Evolutionary conservation across 2,329 filamentous ascomycete species (phyloP).

Genomic region (Akanthomyces uredinophilus): DNA sequence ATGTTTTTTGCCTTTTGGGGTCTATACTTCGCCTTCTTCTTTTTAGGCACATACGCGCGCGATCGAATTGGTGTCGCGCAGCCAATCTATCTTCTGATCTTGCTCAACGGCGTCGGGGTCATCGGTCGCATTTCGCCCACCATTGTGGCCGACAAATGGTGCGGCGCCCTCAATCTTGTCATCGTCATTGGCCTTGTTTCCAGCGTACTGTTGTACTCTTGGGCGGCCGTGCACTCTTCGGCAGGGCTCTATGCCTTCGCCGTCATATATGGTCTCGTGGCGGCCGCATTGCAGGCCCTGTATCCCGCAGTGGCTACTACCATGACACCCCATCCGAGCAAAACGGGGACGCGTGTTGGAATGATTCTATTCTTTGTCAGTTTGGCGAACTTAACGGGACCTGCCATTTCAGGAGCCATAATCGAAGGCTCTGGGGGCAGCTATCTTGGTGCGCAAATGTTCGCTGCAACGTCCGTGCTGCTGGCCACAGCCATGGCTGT

Average conservation of each 20-base stretch:
- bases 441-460: slow-evolving; percentile 34
- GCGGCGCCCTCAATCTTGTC: slow-evolving; percentile 48
- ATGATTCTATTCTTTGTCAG: slow-evolving; percentile 32
- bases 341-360: slow-evolving; percentile 29
- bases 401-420: slow-evolving; percentile 23
- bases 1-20: slow-evolving; percentile 32
- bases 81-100: slow-evolving; percentile 23
- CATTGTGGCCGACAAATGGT: slow-evolving; percentile 41
- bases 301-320: slow-evolving; percentile 46
- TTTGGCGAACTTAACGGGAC: slow-evolving; percentile 25
- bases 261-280: slow-evolving; percentile 45
- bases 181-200: slow-evolving; percentile 31
- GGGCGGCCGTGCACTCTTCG: slow-evolving; percentile 22
- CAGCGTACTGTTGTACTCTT: slow-evolving; percentile 25
- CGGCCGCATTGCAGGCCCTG: slow-evolving; percentile 44
- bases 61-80: slow-evolving; percentile 23
- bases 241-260: slow-evolving; percentile 25
- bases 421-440: slow-evolving; percentile 14
- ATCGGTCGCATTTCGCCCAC: slow-evolving; percentile 44
- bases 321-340: slow-evolving; percentile 28
- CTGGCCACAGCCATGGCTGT: slow-evolving; percentile 46
- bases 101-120: slow-evolving; percentile 48
- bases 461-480: slow-evolving; percentile 48
- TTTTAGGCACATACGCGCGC: slow-evolving; percentile 44
- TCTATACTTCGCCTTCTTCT: slow-evolving; percentile 42